Evolutionary conservation across 2,329 filamentous ascomycete genomes (phyloP), one percentile per base, ranked within the genome.

Genomic region (Pseudonectria foliicola): DNA sequence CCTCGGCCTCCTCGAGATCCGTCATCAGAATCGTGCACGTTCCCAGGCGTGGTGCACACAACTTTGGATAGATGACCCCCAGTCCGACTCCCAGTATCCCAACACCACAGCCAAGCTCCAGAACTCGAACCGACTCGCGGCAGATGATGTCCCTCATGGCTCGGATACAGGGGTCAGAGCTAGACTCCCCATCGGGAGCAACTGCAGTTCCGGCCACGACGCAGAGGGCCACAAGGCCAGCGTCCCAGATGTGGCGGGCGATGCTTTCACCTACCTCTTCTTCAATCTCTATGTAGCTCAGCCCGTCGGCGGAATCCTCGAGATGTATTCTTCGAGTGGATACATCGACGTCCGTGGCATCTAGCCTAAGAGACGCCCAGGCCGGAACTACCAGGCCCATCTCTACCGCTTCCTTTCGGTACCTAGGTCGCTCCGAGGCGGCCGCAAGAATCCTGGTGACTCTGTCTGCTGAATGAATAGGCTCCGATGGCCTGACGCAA

Each of bases 191-290:
- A n/a, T 44, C 40, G 6, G 55, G 52, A 10, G 50, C 42, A 6
- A 46, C 45, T 26, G 53, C 52, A 3, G 51, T 49, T 10, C 52
- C 54, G 5, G 51, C 54, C 18, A 63, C 46, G 27, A 53, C 54
- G 15, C 56, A 57, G 13, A 61, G 45, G 1, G 67, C 64, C 6
- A 71, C 58, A 8, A 77, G 56, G 1, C 74, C 74, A 2, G 66
- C 73, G 34, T 78, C 74, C 74, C 74, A 78, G 6, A 77, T 61
- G 40, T 77, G 73, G 3, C 73, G 66, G 1, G 73, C 73, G 35
- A 78, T 77, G 48, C 71, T 76, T 54, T 77, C 73, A 11, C 72
- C 73, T 8, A 77, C 66, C 34, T 76, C 71, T 40, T 78, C 75
- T 34, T 72, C 67, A 4, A 77, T 55, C 18, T 66, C 59, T 7